A percentile compares a stretch with the other conserved stretches of the same genome.
phyloP scores from a whole-genome alignment of 805 yeast species.

The Wickerhamiella slavikovae region DNA sequence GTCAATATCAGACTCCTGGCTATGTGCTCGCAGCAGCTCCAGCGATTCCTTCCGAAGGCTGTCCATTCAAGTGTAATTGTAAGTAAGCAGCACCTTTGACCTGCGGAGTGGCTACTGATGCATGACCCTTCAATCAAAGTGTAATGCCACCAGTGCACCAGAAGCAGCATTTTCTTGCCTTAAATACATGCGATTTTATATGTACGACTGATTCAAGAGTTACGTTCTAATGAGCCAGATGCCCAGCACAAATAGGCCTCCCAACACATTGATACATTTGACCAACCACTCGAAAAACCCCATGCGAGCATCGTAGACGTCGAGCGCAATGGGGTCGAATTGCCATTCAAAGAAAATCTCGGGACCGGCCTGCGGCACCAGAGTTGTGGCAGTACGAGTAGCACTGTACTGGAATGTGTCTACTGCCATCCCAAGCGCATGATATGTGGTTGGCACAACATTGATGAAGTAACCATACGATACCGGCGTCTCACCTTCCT shows the following conservation, averaged over 20 bases:
- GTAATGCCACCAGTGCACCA: too few species aligned
- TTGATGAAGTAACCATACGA: constrained; percentile 46
- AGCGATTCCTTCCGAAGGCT: too few species aligned
- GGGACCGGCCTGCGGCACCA: constrained; percentile 8
- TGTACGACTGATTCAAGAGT: too few species aligned
- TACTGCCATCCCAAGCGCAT: constrained; percentile 38
- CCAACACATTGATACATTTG: constrained; percentile 58
- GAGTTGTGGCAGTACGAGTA: constrained; percentile 21
- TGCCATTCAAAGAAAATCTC: constrained; percentile 72
- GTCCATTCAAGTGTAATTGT: too few species aligned
- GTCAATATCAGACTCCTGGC: too few species aligned
- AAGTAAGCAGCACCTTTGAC: too few species aligned
- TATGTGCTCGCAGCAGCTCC: too few species aligned
- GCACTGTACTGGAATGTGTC: constrained; percentile 78
- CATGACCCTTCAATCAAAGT: too few species aligned
- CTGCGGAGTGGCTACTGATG: too few species aligned
- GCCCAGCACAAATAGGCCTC: constrained; percentile 37
- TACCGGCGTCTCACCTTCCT: constrained; percentile 25
- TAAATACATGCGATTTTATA: too few species aligned
- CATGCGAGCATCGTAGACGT: constrained; percentile 48
- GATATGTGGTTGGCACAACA: constrained; percentile 66
- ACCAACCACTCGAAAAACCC: constrained; percentile 62
- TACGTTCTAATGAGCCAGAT: constrained; percentile 1
- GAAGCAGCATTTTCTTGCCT: too few species aligned
- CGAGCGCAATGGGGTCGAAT: constrained; percentile 67